Percentiles rank a stretch among this genome's conserved stretches.
Evolutionary conservation across 1,139 yeast species (phyloP).

Genomic region (Tardiomyces depauwii): DNA sequence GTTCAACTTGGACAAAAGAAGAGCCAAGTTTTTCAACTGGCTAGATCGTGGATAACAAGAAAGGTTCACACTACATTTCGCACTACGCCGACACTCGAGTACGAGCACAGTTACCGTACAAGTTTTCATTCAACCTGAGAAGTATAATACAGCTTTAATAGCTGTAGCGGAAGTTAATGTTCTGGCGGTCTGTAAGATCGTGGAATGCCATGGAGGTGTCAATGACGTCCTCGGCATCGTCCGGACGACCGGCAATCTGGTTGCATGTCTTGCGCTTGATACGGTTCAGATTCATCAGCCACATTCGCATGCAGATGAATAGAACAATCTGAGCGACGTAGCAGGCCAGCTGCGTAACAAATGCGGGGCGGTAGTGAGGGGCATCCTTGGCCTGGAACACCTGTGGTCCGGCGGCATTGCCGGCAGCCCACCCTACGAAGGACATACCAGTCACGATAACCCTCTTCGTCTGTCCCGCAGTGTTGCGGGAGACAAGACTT

Average conservation of each 20-base stretch:
- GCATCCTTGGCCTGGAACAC: conserved; percentile 38
- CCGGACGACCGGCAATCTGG: conserved; percentile 4
- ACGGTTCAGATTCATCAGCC: conserved; percentile 23
- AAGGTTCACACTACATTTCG: no score
- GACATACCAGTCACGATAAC: conserved; percentile 32
- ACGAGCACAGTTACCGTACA: no score
- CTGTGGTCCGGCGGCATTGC: conserved; percentile 46
- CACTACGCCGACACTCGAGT: no score
- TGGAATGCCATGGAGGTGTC: not conserved
- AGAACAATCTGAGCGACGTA: conserved; percentile 20
- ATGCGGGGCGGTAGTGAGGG: conserved; percentile 39
- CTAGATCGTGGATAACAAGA: no score
- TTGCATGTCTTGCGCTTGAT: conserved; percentile 16
- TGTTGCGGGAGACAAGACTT: conserved; percentile 38
- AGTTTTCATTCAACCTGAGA: no score
- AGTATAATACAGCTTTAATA: no score
- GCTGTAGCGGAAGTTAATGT: not conserved
- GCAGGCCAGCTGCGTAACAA: conserved; percentile 30
- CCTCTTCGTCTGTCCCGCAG: conserved; percentile 48
- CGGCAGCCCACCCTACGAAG: conserved; percentile 43
- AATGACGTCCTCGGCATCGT: conserved; percentile 6
- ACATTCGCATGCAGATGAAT: conserved; percentile 15
- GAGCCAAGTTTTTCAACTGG: no score
- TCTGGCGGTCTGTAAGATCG: not conserved
- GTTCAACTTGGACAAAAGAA: no score